These are phyloP conservation scores for Neonectria neomacrospora DNA, from an alignment of 2,329 filamentous ascomycete genomes.

Conservation along the genomic window DNA sequence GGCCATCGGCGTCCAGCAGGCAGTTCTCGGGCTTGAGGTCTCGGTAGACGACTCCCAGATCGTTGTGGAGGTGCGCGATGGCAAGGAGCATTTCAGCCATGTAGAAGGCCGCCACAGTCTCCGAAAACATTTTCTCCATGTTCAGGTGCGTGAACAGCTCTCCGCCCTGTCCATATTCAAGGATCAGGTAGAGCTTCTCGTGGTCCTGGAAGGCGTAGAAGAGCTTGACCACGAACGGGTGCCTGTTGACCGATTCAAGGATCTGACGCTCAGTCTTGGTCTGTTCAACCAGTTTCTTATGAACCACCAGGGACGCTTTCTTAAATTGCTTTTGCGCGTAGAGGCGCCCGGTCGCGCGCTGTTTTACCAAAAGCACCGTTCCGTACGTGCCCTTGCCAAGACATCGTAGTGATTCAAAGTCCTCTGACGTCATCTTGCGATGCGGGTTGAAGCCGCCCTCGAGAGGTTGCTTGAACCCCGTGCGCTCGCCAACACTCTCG, in stretches of 20 bases:
- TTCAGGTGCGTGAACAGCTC: slow-evolving; percentile 96
- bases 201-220: slow-evolving; percentile 99
- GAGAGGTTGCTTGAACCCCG: slow-evolving; percentile 56
- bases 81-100: slow-evolving; percentile 98
- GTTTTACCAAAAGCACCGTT: slow-evolving; percentile 92
- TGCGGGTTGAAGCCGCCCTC: slow-evolving; percentile 66
- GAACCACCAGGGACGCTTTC: slow-evolving; percentile 93
- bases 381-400: slow-evolving; percentile 97
- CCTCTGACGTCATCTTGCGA: slow-evolving; percentile 89
- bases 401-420: slow-evolving; percentile 91
- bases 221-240: slow-evolving; percentile 97
- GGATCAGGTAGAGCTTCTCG: slow-evolving; percentile 95
- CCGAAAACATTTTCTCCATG: slow-evolving; percentile 94
- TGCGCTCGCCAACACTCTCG: slow-evolving; percentile 63
- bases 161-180: slow-evolving; percentile 97
- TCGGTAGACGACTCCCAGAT: slow-evolving; percentile 93
- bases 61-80: slow-evolving; percentile 90
- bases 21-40: slow-evolving; percentile 99
- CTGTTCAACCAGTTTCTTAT: slow-evolving; percentile 96
- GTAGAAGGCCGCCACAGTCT: slow-evolving; percentile 92
- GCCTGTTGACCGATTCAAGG: slow-evolving; percentile 93
- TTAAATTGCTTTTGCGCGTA: slow-evolving; percentile 99
- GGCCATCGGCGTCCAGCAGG: slow-evolving; percentile 88
- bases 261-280: slow-evolving; percentile 97
- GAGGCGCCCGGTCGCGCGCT: slow-evolving; percentile 84